A percentile compares a stretch with the other conserved stretches of the same genome.
Conservation (phyloP, 495 filamentous ascomycete species). For the Talaromyces borbonicus region DNA sequence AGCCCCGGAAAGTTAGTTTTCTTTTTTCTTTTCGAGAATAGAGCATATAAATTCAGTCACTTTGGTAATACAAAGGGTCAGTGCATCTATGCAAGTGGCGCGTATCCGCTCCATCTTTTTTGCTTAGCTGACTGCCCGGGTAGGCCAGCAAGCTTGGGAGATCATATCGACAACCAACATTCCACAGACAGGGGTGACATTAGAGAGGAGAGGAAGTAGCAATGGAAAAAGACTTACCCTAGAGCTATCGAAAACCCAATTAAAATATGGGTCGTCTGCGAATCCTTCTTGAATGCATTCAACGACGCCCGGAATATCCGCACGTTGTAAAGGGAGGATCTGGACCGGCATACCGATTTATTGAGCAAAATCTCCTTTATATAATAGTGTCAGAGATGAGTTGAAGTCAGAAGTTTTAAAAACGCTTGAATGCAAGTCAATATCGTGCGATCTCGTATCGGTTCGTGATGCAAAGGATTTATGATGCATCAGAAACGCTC, state of each 20-base stretch:
- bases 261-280: constrained; percentile 52
- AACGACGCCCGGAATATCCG: constrained; percentile 51
- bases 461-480: no score
- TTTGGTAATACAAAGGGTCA: no score
- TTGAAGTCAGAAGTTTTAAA: no score
- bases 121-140: background rate
- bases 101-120: background rate
- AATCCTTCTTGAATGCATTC: constrained; percentile 47
- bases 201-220: background rate
- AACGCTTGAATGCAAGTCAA: no score
- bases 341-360: constrained; percentile 49
- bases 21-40: background rate
- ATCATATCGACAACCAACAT: background rate
- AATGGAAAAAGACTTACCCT: constrained; percentile 36
- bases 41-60: no score
- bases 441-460: no score
- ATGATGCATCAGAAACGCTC: no score
- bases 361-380: no score
- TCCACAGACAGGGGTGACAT: background rate
- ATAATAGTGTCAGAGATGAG: no score
- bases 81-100: no score
- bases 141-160: background rate
- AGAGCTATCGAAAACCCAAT: constrained; percentile 48
- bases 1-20: constrained; percentile 18
- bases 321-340: constrained; percentile 42